These are phyloP conservation scores for Pleurotus tuber-regium DNA, from an alignment of 768 basidiomycete species.

Conservation along the genomic window DNA sequence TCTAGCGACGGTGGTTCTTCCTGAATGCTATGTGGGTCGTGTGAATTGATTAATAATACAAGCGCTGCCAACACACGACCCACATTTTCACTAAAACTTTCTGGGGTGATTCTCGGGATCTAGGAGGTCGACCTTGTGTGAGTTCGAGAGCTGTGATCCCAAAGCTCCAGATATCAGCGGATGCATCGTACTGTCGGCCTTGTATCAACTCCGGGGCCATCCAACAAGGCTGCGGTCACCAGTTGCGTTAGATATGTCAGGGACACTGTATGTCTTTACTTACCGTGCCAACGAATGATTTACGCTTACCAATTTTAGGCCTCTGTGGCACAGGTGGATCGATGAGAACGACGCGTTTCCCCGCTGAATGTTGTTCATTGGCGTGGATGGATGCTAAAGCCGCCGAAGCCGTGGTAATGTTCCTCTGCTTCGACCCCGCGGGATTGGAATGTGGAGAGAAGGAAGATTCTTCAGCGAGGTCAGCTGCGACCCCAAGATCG, in stretches of 20 bases:
- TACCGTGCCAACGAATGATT: slow-evolving; percentile 91
- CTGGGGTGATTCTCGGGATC: slow-evolving; percentile 71
- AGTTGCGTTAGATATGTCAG: slow-evolving; percentile 3
- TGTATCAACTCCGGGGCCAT: slow-evolving; percentile 96
- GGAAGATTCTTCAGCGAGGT: slow-evolving; percentile 62
- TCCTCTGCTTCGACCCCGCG: slow-evolving; percentile 20
- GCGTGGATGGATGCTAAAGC: slow-evolving; percentile 26
- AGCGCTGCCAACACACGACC: slow-evolving; percentile 12
- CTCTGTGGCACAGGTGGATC: slow-evolving; percentile 29
- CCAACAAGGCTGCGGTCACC: slow-evolving; percentile 81
- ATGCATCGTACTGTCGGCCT: slow-evolving; percentile 78
- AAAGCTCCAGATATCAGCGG: slow-evolving; percentile 95
- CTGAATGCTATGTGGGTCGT: slow-evolving; percentile 50
- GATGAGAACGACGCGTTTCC: slow-evolving; percentile 33
- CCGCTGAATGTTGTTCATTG: slow-evolving; percentile 12
- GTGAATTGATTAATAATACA: slow-evolving; percentile 4
- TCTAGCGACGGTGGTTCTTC: slow-evolving; percentile 78
- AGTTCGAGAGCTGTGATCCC: slow-evolving; percentile 94
- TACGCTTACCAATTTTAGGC: slow-evolving; percentile 69
- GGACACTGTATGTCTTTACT: slow-evolving; percentile 24
- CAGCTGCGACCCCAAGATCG: slow-evolving; percentile 90
- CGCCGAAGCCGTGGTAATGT: slow-evolving; percentile 27
- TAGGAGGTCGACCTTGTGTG: slow-evolving; percentile 84
- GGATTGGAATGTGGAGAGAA: slow-evolving; percentile 17
- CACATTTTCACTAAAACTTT: slow-evolving; percentile 75